Percentiles rank a stretch among this genome's conserved stretches.
Evolutionary conservation across 2,329 filamentous ascomycete genomes (phyloP).

Genomic region (Diatrype stigma): DNA sequence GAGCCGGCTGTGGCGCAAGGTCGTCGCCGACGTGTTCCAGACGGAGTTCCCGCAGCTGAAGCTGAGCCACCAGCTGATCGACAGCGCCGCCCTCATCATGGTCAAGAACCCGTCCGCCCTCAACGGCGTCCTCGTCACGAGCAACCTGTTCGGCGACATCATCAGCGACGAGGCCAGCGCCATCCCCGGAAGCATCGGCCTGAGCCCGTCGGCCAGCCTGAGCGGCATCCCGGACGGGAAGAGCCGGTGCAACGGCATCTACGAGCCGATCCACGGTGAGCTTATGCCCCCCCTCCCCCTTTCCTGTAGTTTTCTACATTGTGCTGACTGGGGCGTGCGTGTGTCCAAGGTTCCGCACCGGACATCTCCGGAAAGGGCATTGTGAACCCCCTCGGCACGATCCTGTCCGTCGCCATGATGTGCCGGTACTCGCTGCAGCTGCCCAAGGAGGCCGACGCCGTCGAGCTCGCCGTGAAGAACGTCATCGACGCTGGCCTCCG

Average conservation of each 20-base stretch:
- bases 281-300: not conserved
- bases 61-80: constrained; percentile 86
- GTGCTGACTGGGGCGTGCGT: too few relatives aligned
- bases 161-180: constrained; percentile 93
- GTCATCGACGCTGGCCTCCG: constrained; percentile 75
- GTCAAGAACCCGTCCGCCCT: constrained; percentile 85
- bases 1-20: constrained; percentile 82
- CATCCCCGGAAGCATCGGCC: constrained; percentile 84
- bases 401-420: constrained; percentile 94
- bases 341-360: constrained; percentile 73
- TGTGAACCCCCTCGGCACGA: constrained; percentile 87
- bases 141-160: constrained; percentile 94
- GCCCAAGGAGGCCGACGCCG: constrained; percentile 68
- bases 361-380: constrained; percentile 91
- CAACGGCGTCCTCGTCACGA: constrained; percentile 88
- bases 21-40: constrained; percentile 77
- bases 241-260: constrained; percentile 85
- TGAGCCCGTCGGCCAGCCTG: constrained; percentile 83
- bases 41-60: constrained; percentile 85
- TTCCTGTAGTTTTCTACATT: not conserved
- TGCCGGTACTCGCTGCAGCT: constrained; percentile 86
- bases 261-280: constrained; percentile 92
- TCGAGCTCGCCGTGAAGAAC: constrained; percentile 76
- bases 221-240: constrained; percentile 83
- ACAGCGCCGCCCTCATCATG: constrained; percentile 96